Base-by-base conservation (phyloP, 2,329 filamentous ascomycete genomes). In the Colletotrichum australisinense region DNA sequence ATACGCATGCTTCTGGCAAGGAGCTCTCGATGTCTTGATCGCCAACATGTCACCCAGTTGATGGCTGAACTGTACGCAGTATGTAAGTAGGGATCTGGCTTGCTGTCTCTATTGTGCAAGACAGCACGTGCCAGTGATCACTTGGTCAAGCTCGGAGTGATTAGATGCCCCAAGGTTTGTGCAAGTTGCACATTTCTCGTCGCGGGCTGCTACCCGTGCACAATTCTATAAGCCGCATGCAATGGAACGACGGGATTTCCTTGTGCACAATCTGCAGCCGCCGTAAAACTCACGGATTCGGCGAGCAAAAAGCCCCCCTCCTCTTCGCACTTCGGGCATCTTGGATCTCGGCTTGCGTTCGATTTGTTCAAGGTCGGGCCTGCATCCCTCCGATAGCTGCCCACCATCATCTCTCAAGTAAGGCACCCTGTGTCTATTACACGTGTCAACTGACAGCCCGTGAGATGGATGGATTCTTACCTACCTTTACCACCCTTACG, bases 191-290 rank as follows among this genome's bases (percentile, higher is more conserved):
- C 22, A 65, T 30, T 2, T 32, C 26, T 14, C n/a, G 14, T 57
- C 55, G 60, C 46, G 38, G 32, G 30, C 14, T 22, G 4, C 53
- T 32, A 46, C 3, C 30, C 14, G 55, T 64, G 59, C 67, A 70
- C 30, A 70, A 73, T 11, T 65, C 16, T 22, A 35, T 62, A n/a
- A 65, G 66, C 70, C 67, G 60, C 55, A 73, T 65, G 60, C 59
- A 55, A 56, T 24, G 56, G 38, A 35, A 55, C 57, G 26, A 22
- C 42, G 30, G 35, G 46, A 53, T 59, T 49, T 26, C 38, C 22
- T 53, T 60, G 46, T 63, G 69, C 53, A 69, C 59, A 49, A 60
- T 32, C 59, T 73, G 70, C 70, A 73, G 70, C 66, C 60, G 46
- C 28, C 66, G 70, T 73, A 70, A 73, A 73, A 28, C n/a, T 28